Conservation (phyloP, 2,329 filamentous ascomycete genomes). For the Plectosphaerella plurivora region DNA sequence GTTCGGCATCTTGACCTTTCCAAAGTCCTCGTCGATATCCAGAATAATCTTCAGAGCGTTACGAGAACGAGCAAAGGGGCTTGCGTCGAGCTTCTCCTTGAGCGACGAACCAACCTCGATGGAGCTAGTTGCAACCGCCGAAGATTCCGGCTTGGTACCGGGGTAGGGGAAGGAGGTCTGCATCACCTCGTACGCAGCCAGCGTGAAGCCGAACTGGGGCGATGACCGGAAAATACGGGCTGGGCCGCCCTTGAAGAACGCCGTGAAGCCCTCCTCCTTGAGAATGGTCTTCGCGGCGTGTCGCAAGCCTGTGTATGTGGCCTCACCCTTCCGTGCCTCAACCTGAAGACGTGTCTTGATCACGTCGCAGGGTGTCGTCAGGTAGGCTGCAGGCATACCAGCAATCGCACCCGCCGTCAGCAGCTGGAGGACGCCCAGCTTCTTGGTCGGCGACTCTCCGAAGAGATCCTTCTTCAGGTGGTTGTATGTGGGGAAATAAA, state of each 20-base stretch:
- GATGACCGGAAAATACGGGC: constrained; percentile 93
- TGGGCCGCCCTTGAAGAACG: constrained; percentile 98
- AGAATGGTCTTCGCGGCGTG: constrained; percentile 81
- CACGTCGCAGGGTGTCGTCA: constrained; percentile 96
- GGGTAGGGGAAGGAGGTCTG: constrained; percentile 78
- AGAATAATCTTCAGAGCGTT: constrained; percentile 95
- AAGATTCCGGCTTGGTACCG: constrained; percentile 51
- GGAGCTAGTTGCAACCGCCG: constrained; percentile 52
- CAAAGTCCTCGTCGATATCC: constrained; percentile 91
- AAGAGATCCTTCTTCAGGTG: constrained; percentile 94
- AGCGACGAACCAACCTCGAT: constrained; percentile 61
- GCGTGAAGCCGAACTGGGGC: constrained; percentile 95
- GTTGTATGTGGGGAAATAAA: constrained; percentile 96
- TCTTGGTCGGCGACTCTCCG: constrained; percentile 82
- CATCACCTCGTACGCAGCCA: constrained; percentile 90
- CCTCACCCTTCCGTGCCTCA: constrained; percentile 93
- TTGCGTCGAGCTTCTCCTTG: constrained; percentile 53
- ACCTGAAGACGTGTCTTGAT: constrained; percentile 99
- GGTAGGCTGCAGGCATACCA: constrained; percentile 86
- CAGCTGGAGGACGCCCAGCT: constrained; percentile 84
- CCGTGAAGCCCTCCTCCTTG: constrained; percentile 87
- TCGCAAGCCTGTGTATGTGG: constrained; percentile 77
- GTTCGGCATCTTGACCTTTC: constrained; percentile 60
- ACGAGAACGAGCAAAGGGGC: constrained; percentile 59
- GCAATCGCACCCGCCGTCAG: constrained; percentile 92